Evolutionary conservation across 2,329 filamentous ascomycete genomes (phyloP), one percentile per base, ranked within the genome.

Genomic region (Metarhizium anisopliae): DNA sequence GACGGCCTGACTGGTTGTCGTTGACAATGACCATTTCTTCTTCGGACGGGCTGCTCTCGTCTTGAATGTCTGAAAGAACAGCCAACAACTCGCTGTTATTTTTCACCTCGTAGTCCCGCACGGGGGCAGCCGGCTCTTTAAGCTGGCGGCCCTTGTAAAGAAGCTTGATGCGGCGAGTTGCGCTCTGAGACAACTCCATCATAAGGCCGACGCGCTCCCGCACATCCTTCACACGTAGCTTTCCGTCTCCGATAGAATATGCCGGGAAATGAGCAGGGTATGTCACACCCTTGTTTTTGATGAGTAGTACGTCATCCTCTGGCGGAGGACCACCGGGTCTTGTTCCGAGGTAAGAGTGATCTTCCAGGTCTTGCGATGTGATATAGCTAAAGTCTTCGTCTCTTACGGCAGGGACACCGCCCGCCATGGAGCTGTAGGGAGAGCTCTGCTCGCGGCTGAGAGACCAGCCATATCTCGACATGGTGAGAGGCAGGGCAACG

Each of bases 381-480:
- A 92, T 91, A 74, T 93, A 92, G 67, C 83, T 86, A 69, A 85
- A 93, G 72, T 92, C 88, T 38, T 86, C 82, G 62, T 90, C 86
- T 63, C 83, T 87, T 58, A 92, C 84, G 60, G 84, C 78, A 36
- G 84, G 81, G 10, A 78, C 71, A 47, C 77, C 74, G 50, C 74
- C 74, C 42, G 73, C 68, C 57, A 72, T 65, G 38, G 79, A 78
- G 56, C 70, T 70, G 62, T 77, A 82, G n/a, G 79, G 78, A 51
- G 79, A 82, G 58, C 81, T 65, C 56, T 72, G 72, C 51, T 75
- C 74, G 58, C 74, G 74, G 54, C 65, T 67, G 55, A 70, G 66
- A 10, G 74, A 74, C 74, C 77, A 81, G 59, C 77, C 75, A 67
- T 77, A 82, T 63, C 78, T 74, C 66, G 76, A 75, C 80, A 83